Percentiles rank a stretch among this genome's conserved stretches.
Conservation (phyloP, 1,284 basidiomycete genomes). For the Amylostereum chailletii region DNA sequence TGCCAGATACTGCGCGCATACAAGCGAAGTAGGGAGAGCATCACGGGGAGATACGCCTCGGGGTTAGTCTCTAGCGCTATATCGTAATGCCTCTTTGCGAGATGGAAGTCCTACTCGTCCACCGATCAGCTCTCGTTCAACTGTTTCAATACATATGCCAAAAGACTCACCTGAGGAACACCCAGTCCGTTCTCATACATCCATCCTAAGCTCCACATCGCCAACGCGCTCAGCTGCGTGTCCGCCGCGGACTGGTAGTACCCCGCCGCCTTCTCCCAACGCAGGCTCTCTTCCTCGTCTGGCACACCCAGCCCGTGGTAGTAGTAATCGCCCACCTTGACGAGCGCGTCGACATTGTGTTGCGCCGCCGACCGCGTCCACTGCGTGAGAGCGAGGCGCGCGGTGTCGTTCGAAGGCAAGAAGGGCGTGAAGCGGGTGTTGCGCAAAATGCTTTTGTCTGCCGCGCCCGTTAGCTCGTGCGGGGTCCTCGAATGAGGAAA, state of each 20-base stretch:
- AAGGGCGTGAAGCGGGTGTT: slow-evolving; percentile 61
- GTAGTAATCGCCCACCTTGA: slow-evolving; percentile 96
- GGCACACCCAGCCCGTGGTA: slow-evolving; percentile 79
- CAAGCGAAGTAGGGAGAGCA: slow-evolving; percentile 76
- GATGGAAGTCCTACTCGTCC: slow-evolving; percentile 76
- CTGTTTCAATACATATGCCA: background rate
- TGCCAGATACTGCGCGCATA: slow-evolving; percentile 83
- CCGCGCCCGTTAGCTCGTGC: background rate
- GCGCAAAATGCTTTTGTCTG: slow-evolving; percentile 70
- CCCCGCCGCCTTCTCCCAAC: slow-evolving; percentile 81
- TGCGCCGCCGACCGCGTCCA: slow-evolving; percentile 95
- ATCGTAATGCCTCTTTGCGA: slow-evolving; percentile 97
- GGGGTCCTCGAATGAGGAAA: background rate
- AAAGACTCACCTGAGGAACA: slow-evolving; percentile 60
- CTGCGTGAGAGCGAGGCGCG: slow-evolving; percentile 77
- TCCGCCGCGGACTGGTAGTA: slow-evolving; percentile 94
- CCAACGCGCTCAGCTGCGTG: slow-evolving; percentile 84
- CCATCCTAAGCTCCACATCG: slow-evolving; percentile 98
- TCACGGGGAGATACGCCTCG: slow-evolving; percentile 85
- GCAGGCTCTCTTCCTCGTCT: slow-evolving; percentile 47
- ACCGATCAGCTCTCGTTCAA: background rate
- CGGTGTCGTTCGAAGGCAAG: slow-evolving; percentile 69
- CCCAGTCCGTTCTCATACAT: slow-evolving; percentile 98
- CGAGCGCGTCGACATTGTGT: slow-evolving; percentile 89
- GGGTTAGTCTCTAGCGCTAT: slow-evolving; percentile 77